Evolutionary conservation across 495 filamentous ascomycete genomes (phyloP).

Genomic region (Penicillium fimorum): DNA sequence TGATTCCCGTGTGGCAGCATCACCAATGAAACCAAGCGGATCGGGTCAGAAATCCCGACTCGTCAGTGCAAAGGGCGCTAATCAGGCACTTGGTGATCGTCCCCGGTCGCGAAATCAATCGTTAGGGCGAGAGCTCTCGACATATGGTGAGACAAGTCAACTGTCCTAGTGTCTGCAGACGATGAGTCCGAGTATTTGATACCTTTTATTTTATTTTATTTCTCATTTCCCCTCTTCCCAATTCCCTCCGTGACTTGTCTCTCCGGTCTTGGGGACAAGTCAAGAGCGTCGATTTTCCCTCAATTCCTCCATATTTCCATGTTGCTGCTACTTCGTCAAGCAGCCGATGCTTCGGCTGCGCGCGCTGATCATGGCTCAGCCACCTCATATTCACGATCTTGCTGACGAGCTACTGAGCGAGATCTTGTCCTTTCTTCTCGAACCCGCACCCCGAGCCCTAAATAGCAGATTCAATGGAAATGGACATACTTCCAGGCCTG

Average conservation of each 20-base stretch:
- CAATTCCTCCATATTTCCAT: slow-evolving; percentile 33
- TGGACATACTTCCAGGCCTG: background rate
- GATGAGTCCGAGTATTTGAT: slow-evolving; percentile 6
- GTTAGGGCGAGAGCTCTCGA: slow-evolving; percentile 26
- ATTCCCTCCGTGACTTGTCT: slow-evolving; percentile 9
- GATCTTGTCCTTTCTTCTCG: slow-evolving; percentile 46
- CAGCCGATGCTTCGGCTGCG: slow-evolving; percentile 42
- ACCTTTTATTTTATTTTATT: slow-evolving; percentile 8
- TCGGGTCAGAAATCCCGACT: slow-evolving; percentile 18
- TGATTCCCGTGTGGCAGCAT: slow-evolving; percentile 31
- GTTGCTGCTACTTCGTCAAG: slow-evolving; percentile 35
- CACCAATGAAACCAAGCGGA: slow-evolving; percentile 25
- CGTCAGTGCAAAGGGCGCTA: slow-evolving; percentile 24
- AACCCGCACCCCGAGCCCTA: slow-evolving; percentile 12
- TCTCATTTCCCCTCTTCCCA: slow-evolving; percentile 4
- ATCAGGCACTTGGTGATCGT: slow-evolving; percentile 26
- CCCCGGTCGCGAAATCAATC: slow-evolving; percentile 23
- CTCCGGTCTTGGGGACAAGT: slow-evolving; percentile 1
- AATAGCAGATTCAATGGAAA: slow-evolving; percentile 11
- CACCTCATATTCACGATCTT: slow-evolving; percentile 48
- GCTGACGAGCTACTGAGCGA: slow-evolving; percentile 61
- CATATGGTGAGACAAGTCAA: slow-evolving; percentile 31
- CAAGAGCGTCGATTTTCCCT: slow-evolving; percentile 4
- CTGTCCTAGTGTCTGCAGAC: slow-evolving; percentile 11
- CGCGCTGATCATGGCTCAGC: slow-evolving; percentile 38